phyloP scores from a whole-genome alignment of 352 stramenopile species.

The Globisporangium cylindrosporum region DNA sequence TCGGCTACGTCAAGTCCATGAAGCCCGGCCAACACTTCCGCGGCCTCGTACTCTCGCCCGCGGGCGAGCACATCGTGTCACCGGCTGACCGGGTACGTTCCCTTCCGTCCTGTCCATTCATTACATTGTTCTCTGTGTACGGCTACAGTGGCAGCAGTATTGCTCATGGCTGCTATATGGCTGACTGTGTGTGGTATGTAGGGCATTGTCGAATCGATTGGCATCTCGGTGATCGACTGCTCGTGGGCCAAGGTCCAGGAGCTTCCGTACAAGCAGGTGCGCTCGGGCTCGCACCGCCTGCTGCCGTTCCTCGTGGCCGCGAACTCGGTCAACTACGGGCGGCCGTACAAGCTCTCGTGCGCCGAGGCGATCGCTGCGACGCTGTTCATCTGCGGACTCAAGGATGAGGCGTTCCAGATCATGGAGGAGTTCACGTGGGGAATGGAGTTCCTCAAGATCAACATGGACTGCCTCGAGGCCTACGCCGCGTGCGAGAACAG shows the following conservation, averaged over 20 bases:
- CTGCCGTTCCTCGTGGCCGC: conserved; percentile 97
- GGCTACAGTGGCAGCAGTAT: background rate
- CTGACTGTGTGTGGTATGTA: conserved; percentile 10
- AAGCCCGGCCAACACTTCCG: conserved; percentile 91
- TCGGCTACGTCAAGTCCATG: conserved; percentile 92
- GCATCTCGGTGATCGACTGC: conserved; percentile 97
- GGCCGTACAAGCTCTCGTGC: conserved; percentile 94
- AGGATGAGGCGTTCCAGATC: conserved; percentile 85
- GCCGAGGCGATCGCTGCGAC: conserved; percentile 97
- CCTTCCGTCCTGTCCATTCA: background rate
- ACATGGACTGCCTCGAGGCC: conserved; percentile 90
- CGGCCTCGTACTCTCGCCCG: conserved; percentile 93
- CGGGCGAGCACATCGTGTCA: conserved; percentile 89
- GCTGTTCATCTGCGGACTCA: conserved; percentile 95
- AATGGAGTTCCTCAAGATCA: conserved; percentile 93
- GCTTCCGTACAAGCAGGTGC: conserved; percentile 94
- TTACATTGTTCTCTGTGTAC: background rate
- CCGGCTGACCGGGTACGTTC: conserved; percentile 70
- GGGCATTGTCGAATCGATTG: conserved; percentile 71
- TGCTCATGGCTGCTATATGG: background rate
- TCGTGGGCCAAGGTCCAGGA: conserved; percentile 97
- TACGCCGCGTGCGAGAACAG: conserved; percentile 78
- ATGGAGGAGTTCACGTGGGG: conserved; percentile 95
- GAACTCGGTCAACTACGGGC: conserved; percentile 99
- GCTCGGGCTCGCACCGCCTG: conserved; percentile 92